A percentile compares a stretch with the other conserved stretches of the same genome.
Evolutionary conservation across 192 early-diverging fungal species (phyloP).

Genomic region (Backusella tarrabulga): DNA sequence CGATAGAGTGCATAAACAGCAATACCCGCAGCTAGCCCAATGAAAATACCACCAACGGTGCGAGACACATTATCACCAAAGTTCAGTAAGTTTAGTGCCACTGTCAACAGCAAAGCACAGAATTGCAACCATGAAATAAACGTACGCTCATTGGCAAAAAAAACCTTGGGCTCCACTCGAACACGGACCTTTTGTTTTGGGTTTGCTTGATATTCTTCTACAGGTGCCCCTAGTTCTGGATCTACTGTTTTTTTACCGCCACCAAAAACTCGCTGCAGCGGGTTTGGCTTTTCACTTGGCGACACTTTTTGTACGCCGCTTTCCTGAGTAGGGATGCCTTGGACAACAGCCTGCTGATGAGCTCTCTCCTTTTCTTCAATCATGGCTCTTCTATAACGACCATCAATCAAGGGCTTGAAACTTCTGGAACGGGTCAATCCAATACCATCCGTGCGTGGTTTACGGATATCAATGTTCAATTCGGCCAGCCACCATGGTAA

Average conservation of each 20-base stretch:
- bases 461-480: constrained; percentile 50
- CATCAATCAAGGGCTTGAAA: constrained; percentile 40
- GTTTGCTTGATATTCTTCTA: constrained; percentile 5
- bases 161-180: constrained; percentile 62
- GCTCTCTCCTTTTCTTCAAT: constrained; percentile 29
- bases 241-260: background rate
- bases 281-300: background rate
- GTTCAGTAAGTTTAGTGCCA: constrained; percentile 67
- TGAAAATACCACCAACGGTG: constrained; percentile 28
- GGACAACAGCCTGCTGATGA: constrained; percentile 1
- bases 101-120: constrained; percentile 59
- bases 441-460: constrained; percentile 27
- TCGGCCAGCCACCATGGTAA: constrained; percentile 45
- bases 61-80: constrained; percentile 47
- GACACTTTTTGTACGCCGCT: background rate
- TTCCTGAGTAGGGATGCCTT: background rate
- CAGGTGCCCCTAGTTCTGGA: constrained; percentile 8
- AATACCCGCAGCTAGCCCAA: constrained; percentile 26
- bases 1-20: constrained; percentile 34
- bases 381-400: constrained; percentile 36
- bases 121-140: constrained; percentile 82
- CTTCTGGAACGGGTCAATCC: constrained; percentile 34
- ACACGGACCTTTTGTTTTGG: constrained; percentile 31
- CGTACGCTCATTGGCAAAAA: constrained; percentile 91
- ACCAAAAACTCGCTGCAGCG: background rate